Conservation (phyloP, 192 early-diverging fungal genomes). For the Martensiomyces pterosporus region DNA sequence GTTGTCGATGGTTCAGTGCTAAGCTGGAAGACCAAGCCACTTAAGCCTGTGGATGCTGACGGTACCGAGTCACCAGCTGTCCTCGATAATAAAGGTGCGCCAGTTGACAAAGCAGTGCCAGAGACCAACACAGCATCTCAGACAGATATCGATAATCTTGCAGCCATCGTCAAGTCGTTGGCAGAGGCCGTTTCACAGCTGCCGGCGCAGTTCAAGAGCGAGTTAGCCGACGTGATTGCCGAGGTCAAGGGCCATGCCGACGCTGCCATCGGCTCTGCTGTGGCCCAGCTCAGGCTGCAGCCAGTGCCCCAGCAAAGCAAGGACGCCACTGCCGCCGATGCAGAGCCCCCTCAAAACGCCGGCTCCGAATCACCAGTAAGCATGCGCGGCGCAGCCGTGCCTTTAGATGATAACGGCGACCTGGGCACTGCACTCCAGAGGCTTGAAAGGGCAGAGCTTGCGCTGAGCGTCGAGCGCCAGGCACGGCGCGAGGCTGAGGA, state of each 20-base stretch:
- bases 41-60: conserved; percentile 1
- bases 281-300: not conserved
- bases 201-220: conserved; percentile 50
- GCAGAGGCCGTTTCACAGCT: conserved; percentile 51
- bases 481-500: conserved; percentile 12
- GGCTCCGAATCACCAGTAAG: no score
- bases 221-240: conserved; percentile 15
- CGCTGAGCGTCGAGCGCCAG: conserved; percentile 28
- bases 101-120: not conserved
- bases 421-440: not conserved
- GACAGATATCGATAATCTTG: conserved; percentile 3
- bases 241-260: conserved; percentile 8
- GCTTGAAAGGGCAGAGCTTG: conserved; percentile 8
- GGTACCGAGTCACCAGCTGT: no score
- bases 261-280: not conserved
- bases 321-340: not conserved
- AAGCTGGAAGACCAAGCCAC: conserved; percentile 22
- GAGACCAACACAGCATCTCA: not conserved
- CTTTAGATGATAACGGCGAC: not conserved
- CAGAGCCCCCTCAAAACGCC: no score
- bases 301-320: not conserved
- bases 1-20: conserved; percentile 56
- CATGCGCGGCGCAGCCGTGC: no score
- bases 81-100: no score
- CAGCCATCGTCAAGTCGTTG: conserved; percentile 25